Evolutionary conservation across 2,329 filamentous ascomycete genomes (phyloP).

Genomic region (Cladosporium sp.): DNA sequence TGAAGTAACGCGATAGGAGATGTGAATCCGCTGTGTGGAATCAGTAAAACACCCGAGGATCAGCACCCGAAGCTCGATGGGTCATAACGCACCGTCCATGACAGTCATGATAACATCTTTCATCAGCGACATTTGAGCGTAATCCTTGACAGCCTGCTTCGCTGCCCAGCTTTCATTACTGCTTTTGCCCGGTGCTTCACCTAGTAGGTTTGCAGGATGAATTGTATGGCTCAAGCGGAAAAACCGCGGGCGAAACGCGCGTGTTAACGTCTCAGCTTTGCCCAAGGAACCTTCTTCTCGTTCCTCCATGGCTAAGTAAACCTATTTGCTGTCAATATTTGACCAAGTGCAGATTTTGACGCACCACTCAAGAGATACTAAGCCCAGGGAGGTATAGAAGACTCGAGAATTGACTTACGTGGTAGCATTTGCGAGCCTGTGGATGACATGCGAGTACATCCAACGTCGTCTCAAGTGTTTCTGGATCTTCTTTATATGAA

Average conservation of each 20-base stretch:
- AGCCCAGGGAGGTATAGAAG: background rate
- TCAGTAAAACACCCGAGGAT: background rate
- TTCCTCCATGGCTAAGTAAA: conserved; percentile 68
- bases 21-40: conserved; percentile 58
- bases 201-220: conserved; percentile 59
- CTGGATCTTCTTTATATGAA: conserved; percentile 68
- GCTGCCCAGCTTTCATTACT: conserved; percentile 70
- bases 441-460: conserved; percentile 63
- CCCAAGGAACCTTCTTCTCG: conserved; percentile 55
- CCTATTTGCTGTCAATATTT: conserved; percentile 36
- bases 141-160: conserved; percentile 57
- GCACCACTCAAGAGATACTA: background rate
- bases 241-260: conserved; percentile 59
- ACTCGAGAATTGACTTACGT: conserved; percentile 48
- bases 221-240: conserved; percentile 61
- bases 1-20: conserved; percentile 61
- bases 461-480: conserved; percentile 61
- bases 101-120: conserved; percentile 63
- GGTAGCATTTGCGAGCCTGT: conserved; percentile 57
- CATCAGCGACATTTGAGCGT: conserved; percentile 42
- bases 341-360: background rate
- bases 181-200: conserved; percentile 66
- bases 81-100: conserved; percentile 58
- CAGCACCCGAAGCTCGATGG: conserved; percentile 7
- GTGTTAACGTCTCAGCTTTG: conserved; percentile 58